Evolutionary conservation across 2,329 filamentous ascomycete genomes (phyloP).

Genomic region (Calonectria hawksworthii): DNA sequence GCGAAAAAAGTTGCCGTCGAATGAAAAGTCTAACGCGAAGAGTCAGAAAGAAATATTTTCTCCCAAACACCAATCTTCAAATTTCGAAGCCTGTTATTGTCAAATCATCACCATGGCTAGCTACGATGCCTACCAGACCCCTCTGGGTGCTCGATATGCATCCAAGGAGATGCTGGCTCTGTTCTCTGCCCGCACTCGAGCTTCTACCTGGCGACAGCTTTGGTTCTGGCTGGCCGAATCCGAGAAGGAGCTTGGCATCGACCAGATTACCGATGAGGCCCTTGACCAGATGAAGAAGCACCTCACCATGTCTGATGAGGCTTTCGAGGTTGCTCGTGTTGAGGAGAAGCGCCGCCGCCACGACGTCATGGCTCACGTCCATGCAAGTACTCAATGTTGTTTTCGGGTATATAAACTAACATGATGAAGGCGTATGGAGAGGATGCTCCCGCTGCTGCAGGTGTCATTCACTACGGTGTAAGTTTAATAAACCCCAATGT

Average conservation of each 20-base stretch:
- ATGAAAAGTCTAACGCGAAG: background rate
- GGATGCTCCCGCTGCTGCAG: constrained; percentile 32
- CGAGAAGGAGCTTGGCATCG: constrained; percentile 37
- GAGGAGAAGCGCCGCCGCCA: constrained; percentile 36
- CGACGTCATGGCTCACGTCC: constrained; percentile 30
- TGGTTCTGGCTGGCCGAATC: constrained; percentile 34
- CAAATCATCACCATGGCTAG: background rate
- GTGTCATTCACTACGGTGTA: constrained; percentile 33
- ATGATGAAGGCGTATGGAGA: constrained; percentile 20
- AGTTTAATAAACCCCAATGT: background rate
- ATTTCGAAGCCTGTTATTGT: background rate
- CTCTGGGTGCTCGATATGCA: constrained; percentile 24
- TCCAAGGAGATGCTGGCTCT: constrained; percentile 31
- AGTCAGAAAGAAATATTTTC: background rate
- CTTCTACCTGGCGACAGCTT: constrained; percentile 37
- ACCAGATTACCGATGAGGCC: constrained; percentile 31
- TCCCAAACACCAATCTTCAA: background rate
- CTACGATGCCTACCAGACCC: constrained; percentile 30
- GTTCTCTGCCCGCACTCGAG: constrained; percentile 24
- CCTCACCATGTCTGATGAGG: constrained; percentile 28
- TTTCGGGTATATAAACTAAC: background rate
- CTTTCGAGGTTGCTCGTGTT: constrained; percentile 35
- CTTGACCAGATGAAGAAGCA: constrained; percentile 36
- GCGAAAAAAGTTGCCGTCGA: background rate
- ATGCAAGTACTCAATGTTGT: background rate